Percentiles rank a stretch among this genome's conserved stretches.
Conservation (phyloP, 129 eudicot species). For the Solidago caesia region DNA sequence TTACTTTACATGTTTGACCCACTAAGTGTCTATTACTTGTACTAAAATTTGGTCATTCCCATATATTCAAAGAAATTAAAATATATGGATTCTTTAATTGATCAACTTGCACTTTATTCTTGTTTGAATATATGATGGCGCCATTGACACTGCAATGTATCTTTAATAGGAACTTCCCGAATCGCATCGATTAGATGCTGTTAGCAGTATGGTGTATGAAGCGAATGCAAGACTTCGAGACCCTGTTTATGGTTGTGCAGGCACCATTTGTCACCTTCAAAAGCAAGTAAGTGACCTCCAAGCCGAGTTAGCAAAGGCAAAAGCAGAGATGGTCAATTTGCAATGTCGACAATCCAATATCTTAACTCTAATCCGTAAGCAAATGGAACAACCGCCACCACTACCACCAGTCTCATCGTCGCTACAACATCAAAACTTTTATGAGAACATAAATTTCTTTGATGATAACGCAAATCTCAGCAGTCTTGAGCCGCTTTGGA, state of each 20-base stretch:
- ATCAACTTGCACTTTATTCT: background rate
- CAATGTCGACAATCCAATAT: slow-evolving; percentile 38
- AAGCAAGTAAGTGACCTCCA: slow-evolving; percentile 49
- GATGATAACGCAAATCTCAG: slow-evolving; percentile 39
- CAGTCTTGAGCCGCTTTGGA: slow-evolving; percentile 58
- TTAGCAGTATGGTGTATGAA: slow-evolving; percentile 61
- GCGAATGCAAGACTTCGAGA: slow-evolving; percentile 61
- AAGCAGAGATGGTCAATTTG: slow-evolving; percentile 46
- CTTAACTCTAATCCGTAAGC: slow-evolving; percentile 29
- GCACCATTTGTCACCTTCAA: slow-evolving; percentile 51
- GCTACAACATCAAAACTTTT: slow-evolving; percentile 24
- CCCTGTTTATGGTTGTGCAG: slow-evolving; percentile 65
- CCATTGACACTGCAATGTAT: background rate
- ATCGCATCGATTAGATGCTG: slow-evolving; percentile 49
- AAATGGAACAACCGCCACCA: slow-evolving; percentile 35
- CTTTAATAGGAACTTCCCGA: slow-evolving; percentile 49
- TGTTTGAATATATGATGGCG: background rate
- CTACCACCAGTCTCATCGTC: slow-evolving; percentile 32
- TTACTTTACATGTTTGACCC: slow-evolving; percentile 16
- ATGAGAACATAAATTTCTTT: slow-evolving; percentile 41
- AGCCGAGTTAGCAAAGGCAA: slow-evolving; percentile 50
- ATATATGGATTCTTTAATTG: too few relatives aligned
- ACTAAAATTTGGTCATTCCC: too few relatives aligned
- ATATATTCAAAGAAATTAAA: too few relatives aligned
- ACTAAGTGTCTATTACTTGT: too few relatives aligned